A percentile compares a stretch with the other conserved stretches of the same genome.
These are phyloP conservation scores for Xanthoparmelia taractica DNA, from an alignment of 495 filamentous ascomycete genomes.

Conservation along the genomic window DNA sequence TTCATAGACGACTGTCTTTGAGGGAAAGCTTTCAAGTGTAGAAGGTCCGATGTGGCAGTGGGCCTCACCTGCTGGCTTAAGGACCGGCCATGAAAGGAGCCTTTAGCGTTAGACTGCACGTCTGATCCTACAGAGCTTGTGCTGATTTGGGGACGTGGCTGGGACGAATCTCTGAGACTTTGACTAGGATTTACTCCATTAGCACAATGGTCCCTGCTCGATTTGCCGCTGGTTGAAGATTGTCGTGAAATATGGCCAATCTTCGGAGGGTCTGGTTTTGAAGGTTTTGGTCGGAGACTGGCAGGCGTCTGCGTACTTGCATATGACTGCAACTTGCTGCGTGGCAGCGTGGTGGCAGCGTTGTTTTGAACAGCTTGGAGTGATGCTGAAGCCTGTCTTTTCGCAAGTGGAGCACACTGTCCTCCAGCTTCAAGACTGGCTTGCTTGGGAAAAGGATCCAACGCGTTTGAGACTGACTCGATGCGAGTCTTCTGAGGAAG, in stretches of 20 bases:
- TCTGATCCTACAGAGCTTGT: not conserved
- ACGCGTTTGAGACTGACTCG: not conserved
- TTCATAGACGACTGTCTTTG: constrained; percentile 20
- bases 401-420: not conserved
- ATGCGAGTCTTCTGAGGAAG: constrained; percentile 12
- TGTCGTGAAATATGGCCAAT: not conserved
- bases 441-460: constrained; percentile 1
- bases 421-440: not conserved
- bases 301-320: not conserved
- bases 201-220: not conserved
- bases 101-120: constrained; percentile 4
- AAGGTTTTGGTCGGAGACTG: not conserved
- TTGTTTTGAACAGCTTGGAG: not conserved
- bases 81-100: constrained; percentile 15
- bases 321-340: not conserved
- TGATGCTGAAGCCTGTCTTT: not conserved
- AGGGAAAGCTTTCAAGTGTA: not conserved
- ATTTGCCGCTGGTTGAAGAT: constrained; percentile 6
- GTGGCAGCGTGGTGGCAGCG: not conserved
- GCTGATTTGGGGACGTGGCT: constrained; percentile 1
- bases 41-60: constrained; percentile 4
- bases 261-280: not conserved
- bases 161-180: not conserved
- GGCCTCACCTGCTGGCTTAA: constrained; percentile 20
- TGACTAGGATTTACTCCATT: not conserved